A percentile compares a stretch with the other conserved stretches of the same genome.
These are phyloP conservation scores for Clonostachys rhizophaga DNA, from an alignment of 2,329 filamentous ascomycete genomes.

Conservation along the genomic window DNA sequence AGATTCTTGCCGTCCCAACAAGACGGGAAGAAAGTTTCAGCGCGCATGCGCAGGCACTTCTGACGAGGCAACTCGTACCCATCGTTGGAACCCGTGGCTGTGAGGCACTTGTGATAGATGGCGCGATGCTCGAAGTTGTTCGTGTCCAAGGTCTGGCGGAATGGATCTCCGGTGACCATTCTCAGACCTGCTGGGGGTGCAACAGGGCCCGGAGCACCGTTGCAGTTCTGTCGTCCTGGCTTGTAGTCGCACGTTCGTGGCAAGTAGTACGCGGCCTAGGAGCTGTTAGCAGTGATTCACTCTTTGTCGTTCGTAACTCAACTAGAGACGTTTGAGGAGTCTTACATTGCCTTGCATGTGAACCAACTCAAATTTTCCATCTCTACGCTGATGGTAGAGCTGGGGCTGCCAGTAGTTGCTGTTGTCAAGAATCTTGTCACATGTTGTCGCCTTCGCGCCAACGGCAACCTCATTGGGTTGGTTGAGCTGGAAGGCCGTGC, in stretches of 20 bases:
- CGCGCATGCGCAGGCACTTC: constrained; percentile 47
- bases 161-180: constrained; percentile 60
- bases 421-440: constrained; percentile 22
- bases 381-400: constrained; percentile 42
- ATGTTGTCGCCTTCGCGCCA: constrained; percentile 58
- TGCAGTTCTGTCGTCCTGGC: constrained; percentile 13
- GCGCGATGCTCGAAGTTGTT: constrained; percentile 41
- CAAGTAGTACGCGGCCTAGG: constrained; percentile 13
- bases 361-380: constrained; percentile 47
- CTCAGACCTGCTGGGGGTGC: constrained; percentile 60
- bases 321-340: neutral
- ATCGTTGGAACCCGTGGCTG: constrained; percentile 41
- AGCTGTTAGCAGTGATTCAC: neutral
- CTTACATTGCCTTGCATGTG: constrained; percentile 19
- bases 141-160: constrained; percentile 27
- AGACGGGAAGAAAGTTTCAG: constrained; percentile 52
- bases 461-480: constrained; percentile 49
- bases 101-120: constrained; percentile 51
- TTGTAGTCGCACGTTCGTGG: constrained; percentile 17
- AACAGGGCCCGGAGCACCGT: constrained; percentile 23
- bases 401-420: constrained; percentile 67
- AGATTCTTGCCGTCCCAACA: constrained; percentile 59
- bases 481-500: constrained; percentile 52
- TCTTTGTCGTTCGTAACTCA: too few species aligned
- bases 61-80: constrained; percentile 13